Evolutionary conservation across 208 protist genomes (phyloP), one percentile per base, ranked within the genome.

Genomic region (Zelonia costaricensis): DNA sequence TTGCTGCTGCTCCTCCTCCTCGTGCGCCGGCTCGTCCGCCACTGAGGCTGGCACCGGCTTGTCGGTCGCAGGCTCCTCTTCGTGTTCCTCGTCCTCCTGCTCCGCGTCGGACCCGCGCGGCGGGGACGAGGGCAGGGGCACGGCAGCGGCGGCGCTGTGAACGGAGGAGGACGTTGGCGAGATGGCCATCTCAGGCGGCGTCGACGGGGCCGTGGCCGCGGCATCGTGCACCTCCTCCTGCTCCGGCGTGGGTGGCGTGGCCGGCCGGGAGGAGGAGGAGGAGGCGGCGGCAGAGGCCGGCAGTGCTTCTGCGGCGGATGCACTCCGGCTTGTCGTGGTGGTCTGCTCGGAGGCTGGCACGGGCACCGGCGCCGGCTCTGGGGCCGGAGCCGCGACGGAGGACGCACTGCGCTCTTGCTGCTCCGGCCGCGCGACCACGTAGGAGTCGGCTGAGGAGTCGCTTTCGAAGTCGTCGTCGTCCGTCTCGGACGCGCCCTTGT

Each of bases 391-490:
- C 8, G 31, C 10, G 10, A 35, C 4, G 30, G 8, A 28, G 31
- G 38, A 28, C 4, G 49, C 33, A 25, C 25, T 27, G 27, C 35
- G 49, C n/a, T n/a, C n/a, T n/a, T n/a, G n/a, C n/a, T n/a, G n/a
- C n/a, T n/a, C n/a, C 35, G 18, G 38, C n/a, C 13, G 49, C 18
- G 2, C 18, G 9, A 23, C 20, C 20, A 18, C 49, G 12, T 12
- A 40, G 13, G 49, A 56, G 12, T 18, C 18, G 13, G 16, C 28
- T 20, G 49, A 40, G 8, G 49, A 56, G 12, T 30, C n/a, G 12
- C 23, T 31, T 25, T 57, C 52, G 23, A 57, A 43, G 31, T 57
- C 33, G 52, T 57, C 36, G 15, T 45, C 33, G n/a, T 23, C 47
- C 28, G 31, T 2, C 9, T 16, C 7, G 36, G 47, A 36, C 20